Evolutionary conservation across 768 basidiomycete genomes (phyloP).

Genomic region (Exsudoporus frostii): DNA sequence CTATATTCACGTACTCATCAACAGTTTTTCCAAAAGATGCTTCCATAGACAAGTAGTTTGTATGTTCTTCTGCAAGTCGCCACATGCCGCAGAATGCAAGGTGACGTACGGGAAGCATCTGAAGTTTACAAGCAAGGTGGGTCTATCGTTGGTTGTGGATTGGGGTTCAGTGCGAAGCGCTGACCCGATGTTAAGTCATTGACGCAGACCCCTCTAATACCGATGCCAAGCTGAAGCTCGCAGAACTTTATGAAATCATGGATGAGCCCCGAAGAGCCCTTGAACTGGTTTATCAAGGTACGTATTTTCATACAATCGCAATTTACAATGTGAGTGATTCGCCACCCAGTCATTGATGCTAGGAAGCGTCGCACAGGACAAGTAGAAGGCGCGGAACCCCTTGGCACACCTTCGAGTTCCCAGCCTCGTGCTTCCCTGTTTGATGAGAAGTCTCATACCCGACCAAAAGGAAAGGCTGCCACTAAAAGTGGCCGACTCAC

Average conservation of each 20-base stretch:
- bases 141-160: conserved; percentile 13
- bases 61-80: conserved; percentile 60
- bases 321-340: conserved; percentile 48
- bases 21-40: not conserved
- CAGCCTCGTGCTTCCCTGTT: conserved; percentile 53
- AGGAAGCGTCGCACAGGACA: conserved; percentile 43
- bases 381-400: conserved; percentile 13
- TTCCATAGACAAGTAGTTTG: not conserved
- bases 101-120: conserved; percentile 71
- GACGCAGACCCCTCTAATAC: conserved; percentile 69
- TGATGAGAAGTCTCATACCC: conserved; percentile 46
- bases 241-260: conserved; percentile 83
- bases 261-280: conserved; percentile 29
- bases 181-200: conserved; percentile 52
- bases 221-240: conserved; percentile 86
- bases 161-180: not conserved
- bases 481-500: conserved; percentile 45
- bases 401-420: conserved; percentile 10
- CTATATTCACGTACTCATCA: not conserved
- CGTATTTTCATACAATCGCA: not conserved
- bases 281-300: conserved; percentile 49
- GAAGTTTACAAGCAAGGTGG: conserved; percentile 82
- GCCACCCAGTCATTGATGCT: conserved; percentile 52
- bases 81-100: conserved; percentile 73
- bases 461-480: conserved; percentile 31